Conservation (phyloP, 768 basidiomycete genomes). For the Tulasnella sp. region DNA sequence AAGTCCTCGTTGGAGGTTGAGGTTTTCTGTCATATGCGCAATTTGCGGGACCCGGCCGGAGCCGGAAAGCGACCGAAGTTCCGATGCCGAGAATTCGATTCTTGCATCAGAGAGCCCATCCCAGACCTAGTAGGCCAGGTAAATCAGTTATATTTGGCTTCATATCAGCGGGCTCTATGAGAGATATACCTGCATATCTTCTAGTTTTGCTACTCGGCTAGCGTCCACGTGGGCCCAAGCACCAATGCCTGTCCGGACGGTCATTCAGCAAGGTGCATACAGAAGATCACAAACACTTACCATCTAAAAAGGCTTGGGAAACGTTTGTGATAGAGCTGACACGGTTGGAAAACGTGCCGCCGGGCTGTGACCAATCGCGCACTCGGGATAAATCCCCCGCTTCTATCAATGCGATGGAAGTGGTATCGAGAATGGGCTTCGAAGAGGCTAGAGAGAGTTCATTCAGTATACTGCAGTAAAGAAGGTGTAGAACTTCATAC, state of each 20-base stretch:
- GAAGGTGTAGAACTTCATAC: conserved; percentile 49
- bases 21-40: conserved; percentile 77
- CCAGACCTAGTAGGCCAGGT: conserved; percentile 66
- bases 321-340: conserved; percentile 83
- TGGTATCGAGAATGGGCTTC: conserved; percentile 52
- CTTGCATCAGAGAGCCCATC: conserved; percentile 84
- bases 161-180: neutral
- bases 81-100: conserved; percentile 65
- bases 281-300: conserved; percentile 48
- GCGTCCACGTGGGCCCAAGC: conserved; percentile 80
- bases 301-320: conserved; percentile 66
- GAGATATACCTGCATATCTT: conserved; percentile 76
- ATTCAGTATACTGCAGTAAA: neutral
- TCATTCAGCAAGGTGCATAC: conserved; percentile 17
- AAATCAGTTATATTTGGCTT: conserved; percentile 25
- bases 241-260: conserved; percentile 63
- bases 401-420: conserved; percentile 77
- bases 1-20: conserved; percentile 88
- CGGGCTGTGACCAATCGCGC: conserved; percentile 63
- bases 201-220: conserved; percentile 67
- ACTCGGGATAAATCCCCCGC: conserved; percentile 73
- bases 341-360: conserved; percentile 72
- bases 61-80: conserved; percentile 38
- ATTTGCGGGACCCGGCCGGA: conserved; percentile 51
- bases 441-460: conserved; percentile 55